Conservation (phyloP, 2,329 filamentous ascomycete species). For the Colletotrichum euphorbiae region DNA sequence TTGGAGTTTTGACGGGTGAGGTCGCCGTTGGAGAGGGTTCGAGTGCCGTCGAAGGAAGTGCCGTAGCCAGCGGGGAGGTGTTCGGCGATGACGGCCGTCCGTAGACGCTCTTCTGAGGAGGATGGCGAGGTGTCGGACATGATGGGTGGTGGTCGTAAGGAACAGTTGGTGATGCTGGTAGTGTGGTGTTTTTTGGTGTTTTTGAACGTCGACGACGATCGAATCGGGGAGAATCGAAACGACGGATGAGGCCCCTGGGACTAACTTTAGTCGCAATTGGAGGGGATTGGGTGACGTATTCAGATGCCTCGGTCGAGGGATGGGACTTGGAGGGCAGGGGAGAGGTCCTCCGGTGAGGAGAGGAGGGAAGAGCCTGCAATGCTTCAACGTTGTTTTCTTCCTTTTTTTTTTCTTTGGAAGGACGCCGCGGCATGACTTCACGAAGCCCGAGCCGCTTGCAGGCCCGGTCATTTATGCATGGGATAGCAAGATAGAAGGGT, state of each 20-base stretch:
- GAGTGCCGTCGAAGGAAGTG: slow-evolving; percentile 40
- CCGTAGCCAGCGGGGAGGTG: slow-evolving; percentile 40
- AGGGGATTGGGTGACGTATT: not conserved
- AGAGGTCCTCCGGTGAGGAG: not conserved
- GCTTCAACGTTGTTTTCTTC: slow-evolving; percentile 32
- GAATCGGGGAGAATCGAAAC: not conserved
- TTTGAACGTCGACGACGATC: not conserved
- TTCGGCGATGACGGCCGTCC: slow-evolving; percentile 37
- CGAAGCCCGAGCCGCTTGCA: slow-evolving; percentile 38
- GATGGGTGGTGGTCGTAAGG: not conserved
- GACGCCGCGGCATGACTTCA: slow-evolving; percentile 29
- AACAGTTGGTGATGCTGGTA: not conserved
- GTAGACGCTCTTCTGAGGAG: slow-evolving; percentile 32
- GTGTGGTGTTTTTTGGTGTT: not conserved
- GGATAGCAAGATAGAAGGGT: slow-evolving; percentile 13
- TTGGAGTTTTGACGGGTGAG: slow-evolving; percentile 29
- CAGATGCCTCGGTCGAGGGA: slow-evolving; percentile 12
- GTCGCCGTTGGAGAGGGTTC: slow-evolving; percentile 27
- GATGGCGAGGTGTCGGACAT: slow-evolving; percentile 36
- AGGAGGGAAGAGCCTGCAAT: slow-evolving; percentile 15
- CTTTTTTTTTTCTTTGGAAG: not conserved
- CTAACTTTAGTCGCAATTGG: slow-evolving; percentile 12
- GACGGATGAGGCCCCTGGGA: not conserved
- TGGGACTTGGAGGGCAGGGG: not conserved
- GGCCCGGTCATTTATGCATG: slow-evolving; percentile 27